These are phyloP conservation scores for Cladosporium velox DNA, from an alignment of 2,329 filamentous ascomycete genomes.

Conservation along the genomic window DNA sequence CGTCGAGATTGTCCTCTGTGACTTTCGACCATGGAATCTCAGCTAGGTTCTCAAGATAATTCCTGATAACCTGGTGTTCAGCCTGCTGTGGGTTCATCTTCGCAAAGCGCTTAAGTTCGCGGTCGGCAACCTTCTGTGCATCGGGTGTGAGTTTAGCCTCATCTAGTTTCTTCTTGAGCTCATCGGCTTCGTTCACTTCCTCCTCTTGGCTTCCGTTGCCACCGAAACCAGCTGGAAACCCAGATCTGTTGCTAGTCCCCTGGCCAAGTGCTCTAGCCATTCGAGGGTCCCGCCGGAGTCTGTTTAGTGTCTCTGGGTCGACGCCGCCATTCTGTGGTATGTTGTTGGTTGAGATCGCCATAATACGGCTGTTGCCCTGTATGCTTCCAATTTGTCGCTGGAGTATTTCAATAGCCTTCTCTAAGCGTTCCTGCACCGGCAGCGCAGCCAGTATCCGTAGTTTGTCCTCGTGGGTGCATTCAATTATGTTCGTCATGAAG, in stretches of 20 bases:
- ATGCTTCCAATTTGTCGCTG: slow-evolving; percentile 79
- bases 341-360: slow-evolving; percentile 69
- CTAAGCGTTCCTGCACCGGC: slow-evolving; percentile 74
- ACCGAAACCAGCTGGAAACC: slow-evolving; percentile 37
- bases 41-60: slow-evolving; percentile 88
- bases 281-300: slow-evolving; percentile 46
- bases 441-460: slow-evolving; percentile 80
- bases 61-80: slow-evolving; percentile 90
- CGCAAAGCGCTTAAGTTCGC: slow-evolving; percentile 81
- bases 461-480: slow-evolving; percentile 87
- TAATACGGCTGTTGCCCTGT: slow-evolving; percentile 84
- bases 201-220: slow-evolving; percentile 60
- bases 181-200: slow-evolving; percentile 85
- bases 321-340: slow-evolving; percentile 38
- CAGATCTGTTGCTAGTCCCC: slow-evolving; percentile 27
- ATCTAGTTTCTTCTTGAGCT: slow-evolving; percentile 84
- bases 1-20: slow-evolving; percentile 83
- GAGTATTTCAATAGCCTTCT: slow-evolving; percentile 80
- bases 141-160: slow-evolving; percentile 80
- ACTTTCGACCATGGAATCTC: slow-evolving; percentile 89
- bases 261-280: slow-evolving; percentile 39
- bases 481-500: slow-evolving; percentile 93
- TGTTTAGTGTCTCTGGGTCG: slow-evolving; percentile 48
- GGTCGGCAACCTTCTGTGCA: slow-evolving; percentile 84
- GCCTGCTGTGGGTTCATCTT: slow-evolving; percentile 97